Evolutionary conservation across 441 rosid species (phyloP).

Genomic region (Breynia disticha): DNA sequence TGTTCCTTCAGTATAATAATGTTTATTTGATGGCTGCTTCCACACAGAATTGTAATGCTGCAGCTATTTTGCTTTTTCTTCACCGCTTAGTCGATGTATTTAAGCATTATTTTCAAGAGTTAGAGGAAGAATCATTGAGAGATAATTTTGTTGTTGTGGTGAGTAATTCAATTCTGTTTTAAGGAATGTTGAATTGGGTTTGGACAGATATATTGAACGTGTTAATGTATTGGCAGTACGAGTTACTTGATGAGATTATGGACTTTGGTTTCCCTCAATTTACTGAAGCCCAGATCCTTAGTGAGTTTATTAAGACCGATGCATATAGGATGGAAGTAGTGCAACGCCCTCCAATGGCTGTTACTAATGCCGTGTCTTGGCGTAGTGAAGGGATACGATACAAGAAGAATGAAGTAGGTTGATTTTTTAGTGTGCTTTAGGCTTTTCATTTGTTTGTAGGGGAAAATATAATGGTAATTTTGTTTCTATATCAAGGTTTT

Average conservation of each 20-base stretch:
- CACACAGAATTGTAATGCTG: constrained; percentile 90
- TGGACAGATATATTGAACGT: neutral
- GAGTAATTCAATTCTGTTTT: constrained; percentile 17
- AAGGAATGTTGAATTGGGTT: neutral
- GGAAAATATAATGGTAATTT: constrained; percentile 7
- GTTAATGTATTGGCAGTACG: constrained; percentile 40
- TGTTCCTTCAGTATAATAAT: constrained; percentile 87
- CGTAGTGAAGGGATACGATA: constrained; percentile 90
- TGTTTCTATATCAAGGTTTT: constrained; percentile 51
- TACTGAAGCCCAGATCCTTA: constrained; percentile 86
- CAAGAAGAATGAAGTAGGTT: constrained; percentile 81
- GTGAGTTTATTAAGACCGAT: constrained; percentile 96
- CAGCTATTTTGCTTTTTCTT: constrained; percentile 76
- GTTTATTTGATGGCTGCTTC: constrained; percentile 83
- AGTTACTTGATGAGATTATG: constrained; percentile 99
- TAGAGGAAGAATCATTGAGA: constrained; percentile 92
- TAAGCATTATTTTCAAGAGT: constrained; percentile 93
- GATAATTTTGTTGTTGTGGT: constrained; percentile 99
- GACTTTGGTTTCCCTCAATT: constrained; percentile 96
- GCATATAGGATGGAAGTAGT: constrained; percentile 94
- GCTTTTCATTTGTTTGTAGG: constrained; percentile 4
- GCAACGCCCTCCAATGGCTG: constrained; percentile 99
- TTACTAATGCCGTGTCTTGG: constrained; percentile 97
- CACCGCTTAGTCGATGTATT: constrained; percentile 89
- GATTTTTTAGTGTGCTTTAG: constrained; percentile 3